Conservation (phyloP, 176 grass and related monocot genomes). For the Areca catechu region DNA sequence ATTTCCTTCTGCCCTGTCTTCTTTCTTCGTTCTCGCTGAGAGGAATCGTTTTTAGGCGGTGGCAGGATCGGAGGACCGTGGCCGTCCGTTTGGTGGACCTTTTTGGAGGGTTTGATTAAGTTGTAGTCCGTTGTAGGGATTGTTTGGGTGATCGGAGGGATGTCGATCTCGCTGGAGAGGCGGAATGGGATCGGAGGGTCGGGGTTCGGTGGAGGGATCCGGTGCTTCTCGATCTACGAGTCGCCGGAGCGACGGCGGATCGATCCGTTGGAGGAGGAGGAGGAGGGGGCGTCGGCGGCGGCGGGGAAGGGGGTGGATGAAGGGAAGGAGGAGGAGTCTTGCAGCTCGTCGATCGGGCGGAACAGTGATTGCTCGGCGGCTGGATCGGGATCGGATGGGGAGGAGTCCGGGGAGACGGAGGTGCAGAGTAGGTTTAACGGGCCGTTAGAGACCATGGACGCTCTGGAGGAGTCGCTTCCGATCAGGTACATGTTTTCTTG, state of each 20-base stretch:
- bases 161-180: slow-evolving; percentile 4
- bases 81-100: not conserved
- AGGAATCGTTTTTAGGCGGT: too few species aligned
- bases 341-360: not conserved
- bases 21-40: too few species aligned
- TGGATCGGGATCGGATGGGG: not conserved
- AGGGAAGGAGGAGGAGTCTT: too few species aligned
- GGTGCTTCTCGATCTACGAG: not conserved
- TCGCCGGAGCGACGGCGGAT: not conserved
- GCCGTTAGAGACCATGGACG: slow-evolving; percentile 3
- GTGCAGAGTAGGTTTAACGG: not conserved
- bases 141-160: not conserved
- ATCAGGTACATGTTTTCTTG: not conserved
- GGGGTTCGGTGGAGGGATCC: not conserved
- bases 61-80: not conserved
- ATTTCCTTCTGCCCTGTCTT: too few species aligned
- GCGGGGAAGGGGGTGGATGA: too few species aligned
- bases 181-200: not conserved
- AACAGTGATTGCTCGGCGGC: not conserved
- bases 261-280: too few species aligned
- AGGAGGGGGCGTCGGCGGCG: too few species aligned
- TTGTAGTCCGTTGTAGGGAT: not conserved
- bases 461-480: not conserved
- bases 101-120: too few species aligned
- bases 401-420: not conserved